These are phyloP conservation scores for Fonsecaea pugnacius DNA, from an alignment of 2,329 filamentous ascomycete species.

Conservation along the genomic window DNA sequence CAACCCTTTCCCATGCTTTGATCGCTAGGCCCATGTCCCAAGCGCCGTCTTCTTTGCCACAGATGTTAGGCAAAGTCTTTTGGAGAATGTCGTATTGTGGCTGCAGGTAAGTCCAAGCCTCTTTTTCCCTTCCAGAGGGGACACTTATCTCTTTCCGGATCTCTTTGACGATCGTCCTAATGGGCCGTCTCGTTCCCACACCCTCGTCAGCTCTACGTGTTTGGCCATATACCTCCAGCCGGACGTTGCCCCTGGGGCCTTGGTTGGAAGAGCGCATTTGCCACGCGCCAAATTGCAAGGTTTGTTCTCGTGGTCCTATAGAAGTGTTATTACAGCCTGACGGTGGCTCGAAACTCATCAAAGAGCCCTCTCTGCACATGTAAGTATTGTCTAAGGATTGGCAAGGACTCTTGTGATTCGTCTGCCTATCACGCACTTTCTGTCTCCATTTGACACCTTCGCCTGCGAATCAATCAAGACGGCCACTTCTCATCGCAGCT, in stretches of 20 bases:
- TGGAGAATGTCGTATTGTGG: slow-evolving; percentile 21
- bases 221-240: slow-evolving; percentile 16
- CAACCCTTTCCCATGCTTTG: neutral
- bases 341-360: slow-evolving; percentile 20
- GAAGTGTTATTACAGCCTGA: slow-evolving; percentile 8
- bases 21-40: slow-evolving; percentile 10
- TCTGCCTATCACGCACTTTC: slow-evolving; percentile 14
- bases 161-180: slow-evolving; percentile 16
- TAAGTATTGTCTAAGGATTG: slow-evolving; percentile 9
- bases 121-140: slow-evolving; percentile 6
- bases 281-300: slow-evolving; percentile 25
- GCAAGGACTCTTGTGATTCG: slow-evolving; percentile 17
- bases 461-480: slow-evolving; percentile 5
- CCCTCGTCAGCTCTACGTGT: slow-evolving; percentile 12
- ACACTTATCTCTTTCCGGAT: slow-evolving; percentile 17
- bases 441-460: slow-evolving; percentile 10
- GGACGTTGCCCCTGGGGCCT: slow-evolving; percentile 12
- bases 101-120: slow-evolving; percentile 25
- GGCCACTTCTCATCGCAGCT: slow-evolving; percentile 6
- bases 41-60: slow-evolving; percentile 21
- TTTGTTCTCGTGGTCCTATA: slow-evolving; percentile 20
- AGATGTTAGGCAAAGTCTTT: slow-evolving; percentile 15
- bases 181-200: slow-evolving; percentile 8
- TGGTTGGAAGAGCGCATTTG: slow-evolving; percentile 19
- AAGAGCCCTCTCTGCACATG: slow-evolving; percentile 5